A percentile compares a stretch with the other conserved stretches of the same genome.
Evolutionary conservation across 1,139 yeast genomes (phyloP).

Genomic region (Suhomyces bribrorum): DNA sequence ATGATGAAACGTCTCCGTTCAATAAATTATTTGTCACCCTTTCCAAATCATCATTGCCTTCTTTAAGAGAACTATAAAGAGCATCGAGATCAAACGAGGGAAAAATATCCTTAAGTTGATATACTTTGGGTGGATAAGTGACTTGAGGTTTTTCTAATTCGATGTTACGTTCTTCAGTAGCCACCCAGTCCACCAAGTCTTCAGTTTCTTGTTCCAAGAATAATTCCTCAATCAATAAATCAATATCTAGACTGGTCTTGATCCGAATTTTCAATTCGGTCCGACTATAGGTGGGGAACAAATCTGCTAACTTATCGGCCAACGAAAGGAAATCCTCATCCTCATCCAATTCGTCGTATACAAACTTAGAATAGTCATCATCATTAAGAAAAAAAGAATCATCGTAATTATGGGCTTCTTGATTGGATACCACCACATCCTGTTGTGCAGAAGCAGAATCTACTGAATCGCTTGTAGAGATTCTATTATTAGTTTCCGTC

Average conservation of each 20-base stretch:
- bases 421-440: background rate
- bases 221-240: constrained; percentile 24
- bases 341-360: constrained; percentile 18
- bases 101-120: constrained; percentile 25
- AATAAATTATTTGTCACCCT: constrained; percentile 15
- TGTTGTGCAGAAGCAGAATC: too few relatives aligned
- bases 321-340: constrained; percentile 18
- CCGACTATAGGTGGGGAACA: constrained; percentile 31
- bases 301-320: constrained; percentile 28
- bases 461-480: too few relatives aligned
- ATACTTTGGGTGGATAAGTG: constrained; percentile 13
- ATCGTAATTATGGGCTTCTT: constrained; percentile 3
- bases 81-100: constrained; percentile 21
- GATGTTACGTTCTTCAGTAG: constrained; percentile 8
- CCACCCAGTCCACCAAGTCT: constrained; percentile 12
- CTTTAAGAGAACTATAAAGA: constrained; percentile 18
- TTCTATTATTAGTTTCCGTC: background rate
- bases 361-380: constrained; percentile 16
- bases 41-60: constrained; percentile 21
- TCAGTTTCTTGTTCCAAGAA: constrained; percentile 20
- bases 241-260: constrained; percentile 22
- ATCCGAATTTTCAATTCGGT: constrained; percentile 28
- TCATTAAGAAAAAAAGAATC: constrained; percentile 9
- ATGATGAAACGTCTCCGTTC: constrained; percentile 10
- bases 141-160: constrained; percentile 8